phyloP scores from a whole-genome alignment of 306 rosid species.

The Malus asiatica region DNA sequence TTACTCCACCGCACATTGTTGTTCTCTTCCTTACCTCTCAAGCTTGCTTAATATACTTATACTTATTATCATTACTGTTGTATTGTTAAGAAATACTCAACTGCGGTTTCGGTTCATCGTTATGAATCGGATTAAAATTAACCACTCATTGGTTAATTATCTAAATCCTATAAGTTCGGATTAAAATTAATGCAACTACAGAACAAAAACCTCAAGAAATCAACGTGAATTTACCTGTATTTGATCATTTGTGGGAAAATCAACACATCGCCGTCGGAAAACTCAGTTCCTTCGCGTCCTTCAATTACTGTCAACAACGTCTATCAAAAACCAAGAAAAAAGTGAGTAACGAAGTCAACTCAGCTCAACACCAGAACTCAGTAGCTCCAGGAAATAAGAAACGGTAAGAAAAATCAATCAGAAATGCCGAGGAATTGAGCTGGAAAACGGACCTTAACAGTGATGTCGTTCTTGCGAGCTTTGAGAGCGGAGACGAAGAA shows the following conservation, averaged over 20 bases:
- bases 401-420: neutral
- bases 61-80: too few relatives aligned
- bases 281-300: conserved; percentile 51
- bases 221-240: conserved; percentile 42
- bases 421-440: neutral
- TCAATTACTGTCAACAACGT: conserved; percentile 70
- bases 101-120: too few relatives aligned
- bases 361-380: neutral
- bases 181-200: neutral
- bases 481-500: conserved; percentile 39
- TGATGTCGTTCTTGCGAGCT: conserved; percentile 47
- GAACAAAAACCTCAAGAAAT: neutral
- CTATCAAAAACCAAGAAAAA: conserved; percentile 26
- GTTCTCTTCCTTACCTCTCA: too few relatives aligned
- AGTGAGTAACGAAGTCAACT: neutral
- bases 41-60: too few relatives aligned
- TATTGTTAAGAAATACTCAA: too few relatives aligned
- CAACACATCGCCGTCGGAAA: conserved; percentile 69
- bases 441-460: conserved; percentile 32
- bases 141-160: neutral
- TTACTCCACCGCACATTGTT: too few relatives aligned
- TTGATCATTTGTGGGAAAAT: conserved; percentile 84
- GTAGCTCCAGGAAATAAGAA: neutral
- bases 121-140: too few relatives aligned
- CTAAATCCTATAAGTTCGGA: neutral